Evolutionary conservation across 305 asterid species (phyloP).

Genomic region (Fraxinus platypoda): DNA sequence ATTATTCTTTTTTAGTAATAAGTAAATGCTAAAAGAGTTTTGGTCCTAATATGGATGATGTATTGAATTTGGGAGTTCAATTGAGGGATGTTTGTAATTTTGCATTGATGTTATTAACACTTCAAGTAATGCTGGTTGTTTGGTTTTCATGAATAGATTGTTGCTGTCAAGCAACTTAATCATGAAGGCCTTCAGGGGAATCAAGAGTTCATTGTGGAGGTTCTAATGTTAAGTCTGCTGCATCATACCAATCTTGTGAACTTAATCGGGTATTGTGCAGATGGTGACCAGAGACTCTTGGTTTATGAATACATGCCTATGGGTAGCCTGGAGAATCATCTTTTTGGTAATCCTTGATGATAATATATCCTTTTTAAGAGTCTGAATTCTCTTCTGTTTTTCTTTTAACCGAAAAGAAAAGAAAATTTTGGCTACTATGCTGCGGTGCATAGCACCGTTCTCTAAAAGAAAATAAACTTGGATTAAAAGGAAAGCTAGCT

Average conservation of each 20-base stretch:
- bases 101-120: background rate
- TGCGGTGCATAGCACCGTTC: background rate
- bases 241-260: conserved; percentile 84
- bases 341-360: conserved; percentile 52
- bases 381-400: background rate
- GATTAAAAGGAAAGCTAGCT: background rate
- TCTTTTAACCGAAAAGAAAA: background rate
- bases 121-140: background rate
- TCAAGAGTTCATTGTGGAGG: conserved; percentile 89
- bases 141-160: conserved; percentile 39
- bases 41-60: background rate
- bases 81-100: conserved; percentile 2
- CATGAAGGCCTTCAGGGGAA: conserved; percentile 85
- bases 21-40: background rate
- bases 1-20: background rate
- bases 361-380: background rate
- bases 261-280: conserved; percentile 78
- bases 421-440: background rate
- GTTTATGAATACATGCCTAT: conserved; percentile 83
- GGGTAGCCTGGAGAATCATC: conserved; percentile 92
- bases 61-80: background rate
- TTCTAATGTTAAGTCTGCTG: conserved; percentile 72
- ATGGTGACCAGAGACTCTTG: conserved; percentile 80
- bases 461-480: background rate
- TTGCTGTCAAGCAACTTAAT: conserved; percentile 79